Evolutionary conservation across 768 basidiomycete genomes (phyloP).

Genomic region (Leccinum arenicola): DNA sequence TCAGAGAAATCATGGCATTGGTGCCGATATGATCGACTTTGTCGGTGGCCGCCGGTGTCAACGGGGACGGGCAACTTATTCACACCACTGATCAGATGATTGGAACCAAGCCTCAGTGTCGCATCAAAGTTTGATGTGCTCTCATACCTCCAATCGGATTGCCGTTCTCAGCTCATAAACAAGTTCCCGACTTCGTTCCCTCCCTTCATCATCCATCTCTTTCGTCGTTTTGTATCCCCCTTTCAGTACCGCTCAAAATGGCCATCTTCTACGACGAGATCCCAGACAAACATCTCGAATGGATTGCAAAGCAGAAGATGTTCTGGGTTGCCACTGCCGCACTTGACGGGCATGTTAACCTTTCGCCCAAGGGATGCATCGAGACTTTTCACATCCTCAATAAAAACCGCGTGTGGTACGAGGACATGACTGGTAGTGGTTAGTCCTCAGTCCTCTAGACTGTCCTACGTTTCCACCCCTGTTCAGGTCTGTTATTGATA

Average conservation of each 20-base stretch:
- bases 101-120: background rate
- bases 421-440: slow-evolving; percentile 73
- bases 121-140: background rate
- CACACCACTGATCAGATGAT: background rate
- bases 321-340: slow-evolving; percentile 75
- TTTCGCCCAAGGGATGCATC: slow-evolving; percentile 63
- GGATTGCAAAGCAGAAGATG: slow-evolving; percentile 61
- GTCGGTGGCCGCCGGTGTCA: background rate
- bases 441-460: slow-evolving; percentile 13
- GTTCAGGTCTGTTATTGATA: background rate
- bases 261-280: slow-evolving; percentile 57
- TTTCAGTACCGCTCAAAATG: slow-evolving; percentile 35
- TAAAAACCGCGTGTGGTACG: slow-evolving; percentile 62
- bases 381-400: slow-evolving; percentile 60
- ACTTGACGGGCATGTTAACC: slow-evolving; percentile 62
- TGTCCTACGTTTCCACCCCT: background rate
- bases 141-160: background rate
- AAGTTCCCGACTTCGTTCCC: background rate
- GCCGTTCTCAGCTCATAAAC: background rate
- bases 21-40: background rate
- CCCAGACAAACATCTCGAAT: slow-evolving; percentile 48
- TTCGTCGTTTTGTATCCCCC: background rate
- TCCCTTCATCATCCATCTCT: background rate
- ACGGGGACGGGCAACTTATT: background rate
- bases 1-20: background rate